Evolutionary conservation across 2,329 filamentous ascomycete genomes (phyloP).

Genomic region (Fusarium aywerte): DNA sequence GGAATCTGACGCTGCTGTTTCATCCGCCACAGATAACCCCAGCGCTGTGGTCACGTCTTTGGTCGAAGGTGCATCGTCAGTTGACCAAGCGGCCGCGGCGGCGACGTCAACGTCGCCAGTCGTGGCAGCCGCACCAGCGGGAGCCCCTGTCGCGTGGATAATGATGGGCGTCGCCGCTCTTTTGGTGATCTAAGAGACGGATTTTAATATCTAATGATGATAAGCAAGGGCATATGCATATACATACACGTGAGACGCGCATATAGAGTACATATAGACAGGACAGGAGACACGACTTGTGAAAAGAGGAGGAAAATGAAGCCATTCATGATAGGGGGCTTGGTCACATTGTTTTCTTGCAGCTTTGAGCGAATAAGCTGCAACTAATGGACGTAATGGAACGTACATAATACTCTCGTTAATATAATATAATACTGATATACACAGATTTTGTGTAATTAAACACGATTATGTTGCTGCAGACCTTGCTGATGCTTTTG

Average conservation of each 20-base stretch:
- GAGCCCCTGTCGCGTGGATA: constrained; percentile 6
- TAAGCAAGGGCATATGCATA: neutral
- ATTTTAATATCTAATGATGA: neutral
- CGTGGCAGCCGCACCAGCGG: constrained; percentile 4
- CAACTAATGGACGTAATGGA: neutral
- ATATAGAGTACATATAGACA: neutral
- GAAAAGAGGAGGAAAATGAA: neutral
- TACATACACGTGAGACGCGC: neutral
- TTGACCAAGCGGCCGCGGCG: neutral
- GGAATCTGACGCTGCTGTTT: neutral
- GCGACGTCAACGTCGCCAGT: constrained; percentile 11
- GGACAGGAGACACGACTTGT: neutral
- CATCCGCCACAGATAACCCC: neutral
- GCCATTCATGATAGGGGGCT: neutral
- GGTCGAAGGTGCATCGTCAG: constrained; percentile 5
- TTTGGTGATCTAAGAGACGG: constrained; percentile 1
- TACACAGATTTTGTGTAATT: neutral
- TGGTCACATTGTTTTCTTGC: neutral
- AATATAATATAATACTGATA: neutral
- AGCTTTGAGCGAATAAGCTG: constrained; percentile 2
- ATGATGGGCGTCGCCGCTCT: constrained; percentile 13
- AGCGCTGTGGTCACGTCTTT: neutral
- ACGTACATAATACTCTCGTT: constrained; percentile 2
- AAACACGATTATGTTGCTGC: neutral
- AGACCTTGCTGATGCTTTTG: neutral